Conservation (phyloP, 495 filamentous ascomycete species). For the Penicillium arizonense region DNA sequence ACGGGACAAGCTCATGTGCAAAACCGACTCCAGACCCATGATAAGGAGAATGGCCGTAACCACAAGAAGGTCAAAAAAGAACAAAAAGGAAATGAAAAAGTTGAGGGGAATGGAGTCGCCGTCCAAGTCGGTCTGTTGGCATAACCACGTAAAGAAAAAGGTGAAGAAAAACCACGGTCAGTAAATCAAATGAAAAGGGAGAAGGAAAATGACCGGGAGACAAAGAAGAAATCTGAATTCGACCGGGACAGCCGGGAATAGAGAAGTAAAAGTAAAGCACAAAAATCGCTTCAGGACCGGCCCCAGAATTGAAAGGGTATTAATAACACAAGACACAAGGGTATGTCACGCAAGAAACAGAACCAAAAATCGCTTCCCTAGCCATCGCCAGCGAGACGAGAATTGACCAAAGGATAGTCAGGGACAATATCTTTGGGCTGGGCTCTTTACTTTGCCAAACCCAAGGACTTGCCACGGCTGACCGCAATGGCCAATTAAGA, state of each 20-base stretch:
- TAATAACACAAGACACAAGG: conserved; percentile 29
- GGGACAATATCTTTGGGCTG: neutral
- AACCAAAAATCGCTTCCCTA: conserved; percentile 24
- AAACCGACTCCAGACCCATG: conserved; percentile 16
- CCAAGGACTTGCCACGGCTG: neutral
- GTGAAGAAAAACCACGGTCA: conserved; percentile 20
- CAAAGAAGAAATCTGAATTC: conserved; percentile 16
- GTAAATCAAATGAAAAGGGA: conserved; percentile 13
- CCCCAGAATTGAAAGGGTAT: conserved; percentile 34
- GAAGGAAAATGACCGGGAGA: conserved; percentile 12
- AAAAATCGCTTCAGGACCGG: conserved; percentile 32
- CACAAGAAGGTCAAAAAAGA: conserved; percentile 24
- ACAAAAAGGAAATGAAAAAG: conserved; percentile 20
- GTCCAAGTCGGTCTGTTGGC: conserved; percentile 40
- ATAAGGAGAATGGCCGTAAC: conserved; percentile 19
- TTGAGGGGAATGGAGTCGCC: conserved; percentile 25
- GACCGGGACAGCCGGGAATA: conserved; percentile 22
- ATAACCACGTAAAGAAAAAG: conserved; percentile 39
- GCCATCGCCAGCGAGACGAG: conserved; percentile 26
- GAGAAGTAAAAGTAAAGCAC: conserved; percentile 13
- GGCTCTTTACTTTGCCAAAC: neutral
- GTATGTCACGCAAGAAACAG: conserved; percentile 29
- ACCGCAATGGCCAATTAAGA: conserved; percentile 15
- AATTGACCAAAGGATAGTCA: neutral
- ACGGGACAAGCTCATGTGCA: conserved; percentile 15